Evolutionary conservation across 2,329 filamentous ascomycete species (phyloP).

Genomic region (Fusarium sp.): DNA sequence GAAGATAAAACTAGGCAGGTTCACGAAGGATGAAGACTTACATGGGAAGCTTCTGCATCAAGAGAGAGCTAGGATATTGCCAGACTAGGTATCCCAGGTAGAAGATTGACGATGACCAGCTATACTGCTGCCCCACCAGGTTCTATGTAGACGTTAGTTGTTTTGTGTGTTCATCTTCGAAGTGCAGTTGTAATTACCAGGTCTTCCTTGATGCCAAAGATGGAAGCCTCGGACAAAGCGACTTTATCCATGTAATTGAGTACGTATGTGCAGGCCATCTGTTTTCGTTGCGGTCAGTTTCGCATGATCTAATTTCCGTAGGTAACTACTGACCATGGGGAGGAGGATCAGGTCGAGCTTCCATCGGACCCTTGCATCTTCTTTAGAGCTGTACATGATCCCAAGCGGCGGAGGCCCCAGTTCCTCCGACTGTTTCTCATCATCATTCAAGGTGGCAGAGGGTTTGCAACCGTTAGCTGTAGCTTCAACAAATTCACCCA

Average conservation of each 20-base stretch:
- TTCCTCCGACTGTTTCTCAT: rapidly evolving
- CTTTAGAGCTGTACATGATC: not conserved
- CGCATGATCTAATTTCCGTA: rapidly evolving
- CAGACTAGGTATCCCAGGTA: not conserved
- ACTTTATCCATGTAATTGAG: not conserved
- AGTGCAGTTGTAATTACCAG: rapidly evolving
- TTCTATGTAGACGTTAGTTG: not conserved
- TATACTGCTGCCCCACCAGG: not conserved
- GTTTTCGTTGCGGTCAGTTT: rapidly evolving
- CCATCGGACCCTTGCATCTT: not conserved
- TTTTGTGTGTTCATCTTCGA: rapidly evolving
- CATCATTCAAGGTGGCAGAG: rapidly evolving
- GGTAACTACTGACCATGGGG: not conserved
- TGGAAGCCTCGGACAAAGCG: not conserved
- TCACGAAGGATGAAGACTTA: not conserved
- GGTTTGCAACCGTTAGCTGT: not conserved
- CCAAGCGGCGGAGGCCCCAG: rapidly evolving
- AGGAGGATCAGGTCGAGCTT: not conserved
- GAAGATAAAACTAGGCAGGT: no score
- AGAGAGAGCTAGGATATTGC: not conserved
- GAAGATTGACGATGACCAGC: not conserved
- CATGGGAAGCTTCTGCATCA: not conserved
- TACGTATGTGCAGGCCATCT: not conserved
- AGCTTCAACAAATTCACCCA: not conserved
- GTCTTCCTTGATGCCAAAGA: not conserved